Percentiles rank a stretch among this genome's conserved stretches.
These are phyloP conservation scores for Raffaelea ambrosiae DNA, from an alignment of 2,329 filamentous ascomycete genomes.

Conservation along the genomic window DNA sequence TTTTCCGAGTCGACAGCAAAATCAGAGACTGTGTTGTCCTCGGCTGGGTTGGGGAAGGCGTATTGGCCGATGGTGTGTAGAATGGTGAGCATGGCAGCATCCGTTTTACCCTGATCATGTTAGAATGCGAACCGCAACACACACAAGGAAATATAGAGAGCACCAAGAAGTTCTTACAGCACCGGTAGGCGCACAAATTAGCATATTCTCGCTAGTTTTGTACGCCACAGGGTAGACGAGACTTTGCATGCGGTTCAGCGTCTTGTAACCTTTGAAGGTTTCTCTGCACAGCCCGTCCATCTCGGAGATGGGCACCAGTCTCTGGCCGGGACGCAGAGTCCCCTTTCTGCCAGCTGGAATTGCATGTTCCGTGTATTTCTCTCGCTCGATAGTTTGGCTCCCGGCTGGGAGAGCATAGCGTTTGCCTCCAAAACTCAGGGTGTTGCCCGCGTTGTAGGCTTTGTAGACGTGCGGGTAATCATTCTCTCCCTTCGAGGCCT, in stretches of 20 bases:
- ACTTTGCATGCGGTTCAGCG: slow-evolving; percentile 96
- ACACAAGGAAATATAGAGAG: not conserved
- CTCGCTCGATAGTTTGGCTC: slow-evolving; percentile 58
- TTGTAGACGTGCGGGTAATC: slow-evolving; percentile 94
- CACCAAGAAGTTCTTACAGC: slow-evolving; percentile 43
- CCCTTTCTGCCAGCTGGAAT: slow-evolving; percentile 80
- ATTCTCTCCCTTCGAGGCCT: slow-evolving; percentile 62
- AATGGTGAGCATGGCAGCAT: slow-evolving; percentile 94
- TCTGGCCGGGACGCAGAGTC: slow-evolving; percentile 61
- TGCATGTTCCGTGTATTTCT: slow-evolving; percentile 81
- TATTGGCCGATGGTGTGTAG: slow-evolving; percentile 86
- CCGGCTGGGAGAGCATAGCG: slow-evolving; percentile 77
- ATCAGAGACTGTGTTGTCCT: slow-evolving; percentile 63
- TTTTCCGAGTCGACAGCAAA: slow-evolving; percentile 78
- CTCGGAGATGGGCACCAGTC: slow-evolving; percentile 67
- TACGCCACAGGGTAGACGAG: slow-evolving; percentile 93
- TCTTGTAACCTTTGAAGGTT: slow-evolving; percentile 93
- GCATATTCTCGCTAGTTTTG: slow-evolving; percentile 94
- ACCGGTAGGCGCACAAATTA: slow-evolving; percentile 95
- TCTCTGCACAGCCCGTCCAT: slow-evolving; percentile 81
- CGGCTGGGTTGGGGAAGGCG: slow-evolving; percentile 67
- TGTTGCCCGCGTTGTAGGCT: slow-evolving; percentile 74
- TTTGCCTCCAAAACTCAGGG: slow-evolving; percentile 67
- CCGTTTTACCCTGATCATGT: slow-evolving; percentile 69
- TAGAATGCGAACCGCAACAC: not conserved